A percentile compares a stretch with the other conserved stretches of the same genome.
phyloP scores from a whole-genome alignment of 2,329 filamentous ascomycete species.

The Pyricularia pennisetigena region DNA sequence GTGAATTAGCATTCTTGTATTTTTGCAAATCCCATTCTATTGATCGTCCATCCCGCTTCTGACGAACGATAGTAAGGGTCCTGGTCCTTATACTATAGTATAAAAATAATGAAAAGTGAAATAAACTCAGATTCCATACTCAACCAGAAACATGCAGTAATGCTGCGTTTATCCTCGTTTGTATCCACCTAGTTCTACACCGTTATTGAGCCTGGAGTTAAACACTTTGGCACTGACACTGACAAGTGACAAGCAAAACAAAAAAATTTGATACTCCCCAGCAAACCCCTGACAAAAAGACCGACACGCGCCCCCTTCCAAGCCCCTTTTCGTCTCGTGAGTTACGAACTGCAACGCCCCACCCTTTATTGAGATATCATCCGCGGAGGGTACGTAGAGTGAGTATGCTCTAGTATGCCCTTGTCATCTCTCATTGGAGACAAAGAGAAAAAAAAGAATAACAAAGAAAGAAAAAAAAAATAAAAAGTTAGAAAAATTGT shows the following conservation, averaged over 20 bases:
- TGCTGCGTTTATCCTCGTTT: neutral
- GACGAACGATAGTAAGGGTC: neutral
- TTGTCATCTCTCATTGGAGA: neutral
- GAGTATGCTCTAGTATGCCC: neutral
- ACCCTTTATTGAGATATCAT: neutral
- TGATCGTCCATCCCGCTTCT: neutral
- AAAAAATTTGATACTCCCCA: neutral
- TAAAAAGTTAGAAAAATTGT: neutral
- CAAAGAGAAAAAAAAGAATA: too few relatives aligned
- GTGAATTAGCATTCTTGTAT: neutral
- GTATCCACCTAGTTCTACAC: neutral
- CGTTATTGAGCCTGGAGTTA: neutral
- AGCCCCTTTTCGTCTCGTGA: neutral
- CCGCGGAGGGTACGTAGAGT: neutral
- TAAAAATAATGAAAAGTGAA: neutral
- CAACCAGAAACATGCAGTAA: neutral
- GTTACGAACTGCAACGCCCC: neutral
- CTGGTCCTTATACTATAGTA: too few relatives aligned
- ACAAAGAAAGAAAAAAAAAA: neutral
- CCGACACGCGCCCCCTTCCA: neutral
- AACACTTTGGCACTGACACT: neutral
- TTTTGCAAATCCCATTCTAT: neutral
- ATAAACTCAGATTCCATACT: neutral
- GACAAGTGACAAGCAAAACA: neutral
- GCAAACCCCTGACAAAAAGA: neutral